Conservation (phyloP, 352 stramenopile species). For the Phytophthora lateralis region DNA sequence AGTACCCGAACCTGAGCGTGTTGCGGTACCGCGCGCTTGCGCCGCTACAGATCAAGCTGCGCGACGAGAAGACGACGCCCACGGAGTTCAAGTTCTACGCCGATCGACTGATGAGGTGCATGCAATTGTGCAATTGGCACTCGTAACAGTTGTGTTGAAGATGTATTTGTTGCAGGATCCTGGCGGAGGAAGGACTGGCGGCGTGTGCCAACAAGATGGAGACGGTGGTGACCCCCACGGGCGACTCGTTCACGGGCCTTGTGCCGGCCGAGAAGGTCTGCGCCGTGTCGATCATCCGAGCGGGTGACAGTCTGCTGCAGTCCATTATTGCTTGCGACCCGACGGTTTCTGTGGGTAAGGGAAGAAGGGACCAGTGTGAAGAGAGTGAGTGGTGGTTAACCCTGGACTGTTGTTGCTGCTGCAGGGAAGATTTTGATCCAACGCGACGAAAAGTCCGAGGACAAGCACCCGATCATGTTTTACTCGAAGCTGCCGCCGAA, state of each 20-base stretch:
- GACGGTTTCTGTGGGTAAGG: constrained; percentile 72
- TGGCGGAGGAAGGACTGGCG: constrained; percentile 77
- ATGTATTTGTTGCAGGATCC: constrained; percentile 39
- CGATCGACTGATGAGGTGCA: constrained; percentile 77
- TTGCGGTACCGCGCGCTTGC: constrained; percentile 68
- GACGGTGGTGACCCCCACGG: constrained; percentile 74
- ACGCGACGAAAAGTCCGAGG: constrained; percentile 90
- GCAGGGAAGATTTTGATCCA: constrained; percentile 98
- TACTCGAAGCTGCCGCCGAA: constrained; percentile 95
- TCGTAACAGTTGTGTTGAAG: not conserved
- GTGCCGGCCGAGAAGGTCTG: constrained; percentile 77
- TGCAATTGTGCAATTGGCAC: not conserved
- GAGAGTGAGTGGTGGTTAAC: not conserved
- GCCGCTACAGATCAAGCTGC: constrained; percentile 76
- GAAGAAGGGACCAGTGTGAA: not conserved
- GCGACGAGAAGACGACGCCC: constrained; percentile 66
- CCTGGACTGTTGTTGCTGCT: not conserved
- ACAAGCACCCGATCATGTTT: constrained; percentile 90
- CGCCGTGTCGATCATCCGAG: constrained; percentile 94
- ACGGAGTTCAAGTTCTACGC: constrained; percentile 83
- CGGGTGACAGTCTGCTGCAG: constrained; percentile 91
- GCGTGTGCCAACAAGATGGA: constrained; percentile 55
- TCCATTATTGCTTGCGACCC: constrained; percentile 89
- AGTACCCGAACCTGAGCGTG: constrained; percentile 70
- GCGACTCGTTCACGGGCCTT: constrained; percentile 59